These are phyloP conservation scores for Metschnikowia picachoensis DNA, from an alignment of 805 yeast genomes.

Conservation along the genomic window DNA sequence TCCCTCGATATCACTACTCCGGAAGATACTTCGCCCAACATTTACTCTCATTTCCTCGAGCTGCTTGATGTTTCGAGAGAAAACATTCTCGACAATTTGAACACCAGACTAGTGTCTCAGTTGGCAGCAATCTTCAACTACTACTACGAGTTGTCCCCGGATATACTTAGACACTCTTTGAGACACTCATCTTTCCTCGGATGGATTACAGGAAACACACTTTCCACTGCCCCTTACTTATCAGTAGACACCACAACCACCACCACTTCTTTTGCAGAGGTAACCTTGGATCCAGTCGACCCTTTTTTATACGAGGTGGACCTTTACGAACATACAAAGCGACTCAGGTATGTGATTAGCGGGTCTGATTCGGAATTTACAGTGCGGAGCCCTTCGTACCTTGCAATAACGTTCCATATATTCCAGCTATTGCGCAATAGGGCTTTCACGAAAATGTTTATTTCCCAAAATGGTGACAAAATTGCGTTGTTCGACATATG, in stretches of 20 bases:
- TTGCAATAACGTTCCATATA: conserved; percentile 10
- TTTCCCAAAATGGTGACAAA: not conserved
- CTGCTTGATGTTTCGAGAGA: conserved; percentile 15
- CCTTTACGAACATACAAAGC: conserved; percentile 14
- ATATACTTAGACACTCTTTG: conserved; percentile 10
- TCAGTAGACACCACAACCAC: conserved; percentile 16
- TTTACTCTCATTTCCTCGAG: conserved; percentile 17
- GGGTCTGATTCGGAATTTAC: conserved; percentile 1
- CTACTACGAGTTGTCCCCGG: conserved; percentile 19
- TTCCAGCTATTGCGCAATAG: conserved; percentile 9
- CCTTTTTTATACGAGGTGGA: conserved; percentile 19
- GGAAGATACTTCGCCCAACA: conserved; percentile 20
- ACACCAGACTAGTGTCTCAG: conserved; percentile 21
- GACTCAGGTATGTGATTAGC: not conserved
- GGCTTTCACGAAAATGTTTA: conserved; percentile 7
- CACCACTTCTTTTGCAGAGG: conserved; percentile 16
- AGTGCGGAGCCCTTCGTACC: conserved; percentile 11
- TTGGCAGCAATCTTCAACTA: conserved; percentile 24
- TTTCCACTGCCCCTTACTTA: conserved; percentile 13
- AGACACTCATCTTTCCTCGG: conserved; percentile 15
- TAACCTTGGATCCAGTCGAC: conserved; percentile 14
- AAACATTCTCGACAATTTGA: not conserved
- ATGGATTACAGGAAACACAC: conserved; percentile 18
- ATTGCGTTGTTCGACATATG: conserved; percentile 23
- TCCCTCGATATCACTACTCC: conserved; percentile 29